Conservation (phyloP, 2,329 filamentous ascomycete species). For the Chalara sp. region DNA sequence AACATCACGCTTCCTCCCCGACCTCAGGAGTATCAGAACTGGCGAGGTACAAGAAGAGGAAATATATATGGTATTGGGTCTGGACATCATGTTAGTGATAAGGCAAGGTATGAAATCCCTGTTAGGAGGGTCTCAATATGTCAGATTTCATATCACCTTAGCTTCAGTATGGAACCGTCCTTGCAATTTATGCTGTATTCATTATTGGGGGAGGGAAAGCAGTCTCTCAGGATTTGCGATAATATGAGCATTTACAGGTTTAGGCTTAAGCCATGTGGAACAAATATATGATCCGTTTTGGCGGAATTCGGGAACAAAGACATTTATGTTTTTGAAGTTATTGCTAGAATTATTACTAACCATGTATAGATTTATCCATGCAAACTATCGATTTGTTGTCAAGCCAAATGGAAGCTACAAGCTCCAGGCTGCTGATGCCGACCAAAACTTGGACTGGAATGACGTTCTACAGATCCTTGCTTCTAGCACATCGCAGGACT, state of each 20-base stretch:
- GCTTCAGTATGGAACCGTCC: too few species aligned
- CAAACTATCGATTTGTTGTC: constrained; percentile 96
- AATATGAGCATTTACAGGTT: too few species aligned
- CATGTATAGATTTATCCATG: constrained; percentile 67
- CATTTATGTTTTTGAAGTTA: too few species aligned
- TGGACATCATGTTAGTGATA: constrained; percentile 84
- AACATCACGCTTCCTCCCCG: constrained; percentile 79
- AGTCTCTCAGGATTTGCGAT: too few species aligned
- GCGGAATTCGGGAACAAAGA: too few species aligned
- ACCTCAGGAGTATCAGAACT: constrained; percentile 48
- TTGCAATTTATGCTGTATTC: too few species aligned
- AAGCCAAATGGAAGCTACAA: constrained; percentile 74
- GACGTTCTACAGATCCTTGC: constrained; percentile 87
- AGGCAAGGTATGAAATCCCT: constrained; percentile 60
- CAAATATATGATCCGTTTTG: too few species aligned
- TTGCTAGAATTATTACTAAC: too few species aligned
- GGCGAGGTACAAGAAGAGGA: constrained; percentile 51
- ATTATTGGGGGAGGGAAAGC: too few species aligned
- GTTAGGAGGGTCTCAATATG: too few species aligned
- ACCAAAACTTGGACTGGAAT: constrained; percentile 85
- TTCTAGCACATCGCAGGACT: constrained; percentile 79
- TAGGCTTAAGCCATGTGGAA: too few species aligned
- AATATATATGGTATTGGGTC: constrained; percentile 81
- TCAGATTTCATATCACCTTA: too few species aligned
- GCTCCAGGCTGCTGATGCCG: constrained; percentile 75